These are phyloP conservation scores for Rhynchospora tenuis DNA, from an alignment of 176 grass and related monocot species.

Conservation along the genomic window DNA sequence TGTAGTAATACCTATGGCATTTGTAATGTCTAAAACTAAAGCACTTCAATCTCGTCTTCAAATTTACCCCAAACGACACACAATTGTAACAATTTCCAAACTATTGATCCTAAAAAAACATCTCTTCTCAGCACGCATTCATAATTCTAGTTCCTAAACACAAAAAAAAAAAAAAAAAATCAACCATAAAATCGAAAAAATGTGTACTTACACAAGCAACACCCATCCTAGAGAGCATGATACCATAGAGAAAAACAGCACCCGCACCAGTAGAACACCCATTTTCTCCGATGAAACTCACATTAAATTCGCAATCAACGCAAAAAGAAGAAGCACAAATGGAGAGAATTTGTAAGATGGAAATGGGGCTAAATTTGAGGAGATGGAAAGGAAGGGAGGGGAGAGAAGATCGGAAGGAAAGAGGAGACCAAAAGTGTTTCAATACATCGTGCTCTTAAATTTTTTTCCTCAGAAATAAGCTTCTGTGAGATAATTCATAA, in stretches of 20 bases:
- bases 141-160: not conserved
- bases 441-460: not conserved
- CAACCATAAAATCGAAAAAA: not conserved
- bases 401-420: conserved; percentile 11
- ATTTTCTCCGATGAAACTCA: conserved; percentile 14
- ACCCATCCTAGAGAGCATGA: conserved; percentile 30
- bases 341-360: not conserved
- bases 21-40: not conserved
- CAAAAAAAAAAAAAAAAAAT: not conserved
- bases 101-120: not conserved
- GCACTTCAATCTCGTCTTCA: not conserved
- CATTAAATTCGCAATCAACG: conserved; percentile 2
- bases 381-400: not conserved
- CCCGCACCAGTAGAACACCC: conserved; percentile 14
- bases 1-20: not conserved
- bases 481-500: not conserved
- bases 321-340: not conserved
- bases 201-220: conserved; percentile 27
- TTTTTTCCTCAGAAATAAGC: not conserved
- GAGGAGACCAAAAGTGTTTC: not conserved
- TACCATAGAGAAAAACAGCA: conserved; percentile 28
- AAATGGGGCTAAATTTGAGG: not conserved
- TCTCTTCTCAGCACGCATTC: not conserved
- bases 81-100: not conserved
- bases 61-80: not conserved